These are phyloP conservation scores for Aspergillus nomiae DNA, from an alignment of 2,329 filamentous ascomycete species.

Conservation along the genomic window DNA sequence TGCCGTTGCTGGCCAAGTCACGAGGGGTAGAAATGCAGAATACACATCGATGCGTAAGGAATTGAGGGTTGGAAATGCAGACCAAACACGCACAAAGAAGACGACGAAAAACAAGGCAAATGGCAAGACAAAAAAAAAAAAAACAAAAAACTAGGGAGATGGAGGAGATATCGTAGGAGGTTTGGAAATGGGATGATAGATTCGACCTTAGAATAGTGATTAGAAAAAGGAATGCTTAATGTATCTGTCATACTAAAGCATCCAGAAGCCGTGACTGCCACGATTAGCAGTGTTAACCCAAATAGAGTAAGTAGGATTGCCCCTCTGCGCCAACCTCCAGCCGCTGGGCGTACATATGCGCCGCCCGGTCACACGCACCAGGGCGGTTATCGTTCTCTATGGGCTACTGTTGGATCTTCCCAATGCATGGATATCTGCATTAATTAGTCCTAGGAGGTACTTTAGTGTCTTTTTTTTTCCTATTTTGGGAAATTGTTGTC, in stretches of 20 bases:
- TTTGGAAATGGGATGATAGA: neutral
- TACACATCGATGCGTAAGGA: neutral
- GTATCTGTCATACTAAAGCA: neutral
- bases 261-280: neutral
- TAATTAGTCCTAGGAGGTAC: neutral
- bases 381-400: neutral
- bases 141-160: too few relatives aligned
- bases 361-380: neutral
- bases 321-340: neutral
- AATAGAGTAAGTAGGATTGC: neutral
- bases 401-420: neutral
- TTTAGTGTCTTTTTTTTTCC: too few relatives aligned
- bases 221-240: neutral
- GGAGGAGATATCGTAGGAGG: neutral
- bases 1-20: neutral
- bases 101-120: neutral
- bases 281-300: conserved; percentile 2
- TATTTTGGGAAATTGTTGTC: too few relatives aligned
- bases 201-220: neutral
- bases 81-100: neutral
- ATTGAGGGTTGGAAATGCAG: neutral
- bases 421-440: neutral
- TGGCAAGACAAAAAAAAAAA: neutral
- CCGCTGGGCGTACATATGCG: neutral
- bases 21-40: neutral